Percentiles rank a stretch among this genome's conserved stretches.
phyloP scores from a whole-genome alignment of 2,329 filamentous ascomycete species.

The Aquanectria penicillioides region DNA sequence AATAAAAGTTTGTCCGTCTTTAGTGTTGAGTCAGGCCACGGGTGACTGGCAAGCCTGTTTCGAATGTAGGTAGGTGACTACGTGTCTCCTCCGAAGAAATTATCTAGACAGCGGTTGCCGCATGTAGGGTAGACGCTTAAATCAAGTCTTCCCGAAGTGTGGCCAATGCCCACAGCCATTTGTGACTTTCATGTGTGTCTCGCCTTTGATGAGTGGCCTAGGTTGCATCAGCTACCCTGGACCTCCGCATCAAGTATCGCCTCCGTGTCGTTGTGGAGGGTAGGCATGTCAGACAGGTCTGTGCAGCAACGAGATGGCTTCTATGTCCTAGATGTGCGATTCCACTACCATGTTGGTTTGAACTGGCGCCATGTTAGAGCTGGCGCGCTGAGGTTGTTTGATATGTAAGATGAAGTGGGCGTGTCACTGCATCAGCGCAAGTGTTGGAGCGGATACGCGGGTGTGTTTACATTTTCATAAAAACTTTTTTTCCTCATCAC shows the following conservation, averaged over 20 bases:
- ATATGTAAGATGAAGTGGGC: too few species aligned
- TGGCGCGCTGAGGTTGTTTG: too few species aligned
- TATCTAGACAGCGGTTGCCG: not conserved
- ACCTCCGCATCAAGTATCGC: not conserved
- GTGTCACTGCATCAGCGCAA: too few species aligned
- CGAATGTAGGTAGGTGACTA: constrained; percentile 6
- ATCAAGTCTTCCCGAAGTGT: too few species aligned
- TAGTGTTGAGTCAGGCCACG: not conserved
- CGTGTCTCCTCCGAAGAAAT: not conserved
- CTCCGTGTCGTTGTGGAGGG: too few species aligned
- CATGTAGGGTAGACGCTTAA: too few species aligned
- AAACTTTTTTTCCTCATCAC: not conserved
- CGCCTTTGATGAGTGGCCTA: not conserved
- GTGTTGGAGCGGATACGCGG: too few species aligned
- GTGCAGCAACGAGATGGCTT: too few species aligned
- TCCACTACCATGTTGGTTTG: too few species aligned
- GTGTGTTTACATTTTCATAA: not conserved
- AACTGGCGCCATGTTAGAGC: too few species aligned
- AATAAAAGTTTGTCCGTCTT: not conserved
- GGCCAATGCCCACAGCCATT: not conserved
- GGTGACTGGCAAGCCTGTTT: not conserved
- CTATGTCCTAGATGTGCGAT: too few species aligned
- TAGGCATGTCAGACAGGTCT: too few species aligned
- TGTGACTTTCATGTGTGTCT: not conserved
- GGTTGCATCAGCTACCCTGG: constrained; percentile 14